Base-by-base conservation (phyloP, 164 flowering plant genomes). In the Stephania yunnanensis region DNA sequence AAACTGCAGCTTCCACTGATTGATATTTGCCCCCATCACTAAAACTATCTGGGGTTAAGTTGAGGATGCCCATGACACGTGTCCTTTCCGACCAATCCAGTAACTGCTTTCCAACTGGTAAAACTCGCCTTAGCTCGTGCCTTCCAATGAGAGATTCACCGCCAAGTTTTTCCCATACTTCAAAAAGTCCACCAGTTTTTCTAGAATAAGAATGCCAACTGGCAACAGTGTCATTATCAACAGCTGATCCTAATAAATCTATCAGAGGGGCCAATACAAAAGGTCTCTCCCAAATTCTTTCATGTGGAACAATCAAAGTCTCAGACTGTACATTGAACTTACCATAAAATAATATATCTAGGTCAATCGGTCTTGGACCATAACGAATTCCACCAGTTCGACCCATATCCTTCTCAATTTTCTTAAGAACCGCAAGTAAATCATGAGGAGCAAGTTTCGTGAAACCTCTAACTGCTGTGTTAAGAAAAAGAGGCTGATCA, bases 311-410 rank as follows among this genome's bases (percentile, higher is more conserved):
- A 45, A 75, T 84, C 11, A 96, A 95, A 78, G 69, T 75, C 12
- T 90, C 97, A 31, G 98, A 94, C 19, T 71, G 73, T 48, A 96
- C 77, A 65, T 77, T 88, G 67, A 80, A 84, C 80, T 82, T 92
- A 31, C 97, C 99, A 81, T 92, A 94, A 73, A 96, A 93, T 81
- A 94, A 80, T 48, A 93, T 90, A 77, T 94, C 97, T 76, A 96
- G 81, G 84, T 96, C 99, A 73, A 96, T 89, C 50, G 94, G 98
- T 72, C 99, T 87, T 11, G 98, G 99, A 12, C 99, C 99, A 81
- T 93, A 93, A 81, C 97, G 82, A 73, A 94, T 89, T 30, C 98
- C 99, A 50, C 74, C 82, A 2, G 92, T 88, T 69, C 97, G 90
- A 74, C 97, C 98, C 87, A 94, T 78, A 15, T 88, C 89, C 82